phyloP scores from a whole-genome alignment of 768 basidiomycete genomes.

The Coprinopsis sp. region DNA sequence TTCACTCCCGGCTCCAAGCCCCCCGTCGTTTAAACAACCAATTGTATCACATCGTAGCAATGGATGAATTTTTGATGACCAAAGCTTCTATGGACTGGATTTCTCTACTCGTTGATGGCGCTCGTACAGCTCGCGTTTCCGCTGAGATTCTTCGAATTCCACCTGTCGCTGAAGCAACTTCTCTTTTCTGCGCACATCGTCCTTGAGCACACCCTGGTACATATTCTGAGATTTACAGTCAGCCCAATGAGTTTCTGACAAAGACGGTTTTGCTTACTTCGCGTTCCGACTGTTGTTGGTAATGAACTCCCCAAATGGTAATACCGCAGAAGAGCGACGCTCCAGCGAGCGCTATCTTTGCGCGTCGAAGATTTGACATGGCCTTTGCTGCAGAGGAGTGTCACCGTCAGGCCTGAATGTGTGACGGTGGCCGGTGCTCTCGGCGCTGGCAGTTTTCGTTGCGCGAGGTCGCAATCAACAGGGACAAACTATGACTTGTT shows the following conservation, averaged over 20 bases:
- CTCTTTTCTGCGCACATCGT: slow-evolving; percentile 75
- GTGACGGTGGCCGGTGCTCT: background rate
- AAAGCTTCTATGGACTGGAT: background rate
- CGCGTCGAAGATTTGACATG: slow-evolving; percentile 55
- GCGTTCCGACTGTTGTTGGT: slow-evolving; percentile 76
- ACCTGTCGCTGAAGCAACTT: slow-evolving; percentile 67
- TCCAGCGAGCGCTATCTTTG: slow-evolving; percentile 69
- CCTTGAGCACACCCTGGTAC: slow-evolving; percentile 86
- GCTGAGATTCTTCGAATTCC: slow-evolving; percentile 55
- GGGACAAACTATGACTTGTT: slow-evolving; percentile 15
- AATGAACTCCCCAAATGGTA: slow-evolving; percentile 89
- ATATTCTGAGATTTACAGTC: no score
- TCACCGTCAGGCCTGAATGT: slow-evolving; percentile 21
- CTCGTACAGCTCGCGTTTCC: slow-evolving; percentile 66
- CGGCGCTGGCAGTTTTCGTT: slow-evolving; percentile 1
- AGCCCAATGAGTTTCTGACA: no score
- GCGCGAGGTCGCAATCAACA: slow-evolving; percentile 11
- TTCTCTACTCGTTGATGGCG: slow-evolving; percentile 36
- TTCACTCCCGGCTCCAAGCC: slow-evolving; percentile 80
- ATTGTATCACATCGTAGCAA: background rate
- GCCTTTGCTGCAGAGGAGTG: slow-evolving; percentile 14
- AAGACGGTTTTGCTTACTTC: slow-evolving; percentile 45
- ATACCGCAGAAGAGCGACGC: slow-evolving; percentile 60
- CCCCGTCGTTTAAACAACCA: slow-evolving; percentile 49
- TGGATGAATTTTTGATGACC: background rate